These are phyloP conservation scores for Phaffia rhodozyma DNA, from an alignment of 1,284 basidiomycete genomes.

Conservation along the genomic window DNA sequence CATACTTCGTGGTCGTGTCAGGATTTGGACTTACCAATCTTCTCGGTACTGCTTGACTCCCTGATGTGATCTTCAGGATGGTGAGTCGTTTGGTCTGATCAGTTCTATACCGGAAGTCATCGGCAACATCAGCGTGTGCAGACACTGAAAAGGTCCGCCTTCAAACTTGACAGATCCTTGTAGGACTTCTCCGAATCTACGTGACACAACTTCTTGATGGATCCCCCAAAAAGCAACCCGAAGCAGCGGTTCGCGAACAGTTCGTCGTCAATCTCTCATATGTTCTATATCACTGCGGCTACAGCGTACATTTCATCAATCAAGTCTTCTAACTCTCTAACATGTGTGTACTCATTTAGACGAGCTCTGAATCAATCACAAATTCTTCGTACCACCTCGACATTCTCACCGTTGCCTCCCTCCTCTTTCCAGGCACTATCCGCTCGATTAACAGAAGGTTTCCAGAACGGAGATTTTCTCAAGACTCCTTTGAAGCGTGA, in stretches of 20 bases:
- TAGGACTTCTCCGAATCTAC: slow-evolving; percentile 88
- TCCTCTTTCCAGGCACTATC: slow-evolving; percentile 64
- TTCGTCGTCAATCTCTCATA: slow-evolving; percentile 39
- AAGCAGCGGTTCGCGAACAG: slow-evolving; percentile 83
- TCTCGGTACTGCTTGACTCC: background rate
- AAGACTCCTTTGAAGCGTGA: slow-evolving; percentile 59
- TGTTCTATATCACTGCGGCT: background rate
- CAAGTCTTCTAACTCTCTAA: background rate
- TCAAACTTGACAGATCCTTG: slow-evolving; percentile 55
- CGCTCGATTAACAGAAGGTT: slow-evolving; percentile 54
- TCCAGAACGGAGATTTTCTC: slow-evolving; percentile 63
- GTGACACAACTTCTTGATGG: slow-evolving; percentile 77
- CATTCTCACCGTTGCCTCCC: slow-evolving; percentile 68
- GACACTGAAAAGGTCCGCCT: background rate
- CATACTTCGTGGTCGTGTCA: background rate
- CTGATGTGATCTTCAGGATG: background rate
- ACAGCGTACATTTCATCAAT: slow-evolving; percentile 6
- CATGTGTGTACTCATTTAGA: slow-evolving; percentile 36
- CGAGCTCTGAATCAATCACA: slow-evolving; percentile 72
- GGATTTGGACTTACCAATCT: background rate
- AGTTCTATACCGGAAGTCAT: background rate
- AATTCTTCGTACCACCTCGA: slow-evolving; percentile 63
- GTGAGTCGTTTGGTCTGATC: background rate
- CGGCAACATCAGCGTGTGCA: too few relatives aligned
- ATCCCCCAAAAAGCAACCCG: slow-evolving; percentile 65